A percentile compares a stretch with the other conserved stretches of the same genome.
Evolutionary conservation across 768 basidiomycete genomes (phyloP).

Genomic region (Phylloporus sp.): DNA sequence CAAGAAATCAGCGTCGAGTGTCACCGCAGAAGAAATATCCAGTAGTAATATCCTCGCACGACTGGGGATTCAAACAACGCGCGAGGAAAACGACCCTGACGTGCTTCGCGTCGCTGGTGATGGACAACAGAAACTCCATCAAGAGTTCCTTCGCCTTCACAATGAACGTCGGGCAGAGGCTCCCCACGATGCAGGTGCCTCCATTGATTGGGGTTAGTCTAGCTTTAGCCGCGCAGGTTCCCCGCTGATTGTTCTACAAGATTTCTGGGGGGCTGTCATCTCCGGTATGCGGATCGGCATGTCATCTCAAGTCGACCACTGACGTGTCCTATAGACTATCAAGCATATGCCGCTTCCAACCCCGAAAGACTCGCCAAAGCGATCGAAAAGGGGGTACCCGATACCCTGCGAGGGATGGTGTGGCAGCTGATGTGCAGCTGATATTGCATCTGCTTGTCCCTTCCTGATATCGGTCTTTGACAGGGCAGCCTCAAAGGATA

Average conservation of each 20-base stretch:
- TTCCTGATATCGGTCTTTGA: slow-evolving; percentile 15
- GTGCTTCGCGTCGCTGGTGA: slow-evolving; percentile 49
- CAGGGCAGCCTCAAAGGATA: slow-evolving; percentile 93
- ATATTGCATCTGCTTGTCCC: slow-evolving; percentile 2
- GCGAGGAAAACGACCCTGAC: slow-evolving; percentile 36
- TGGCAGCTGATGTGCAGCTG: slow-evolving; percentile 85
- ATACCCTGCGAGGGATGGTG: slow-evolving; percentile 86
- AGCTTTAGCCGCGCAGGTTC: not conserved
- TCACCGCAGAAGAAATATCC: slow-evolving; percentile 45
- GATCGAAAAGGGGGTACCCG: slow-evolving; percentile 89
- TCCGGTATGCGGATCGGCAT: slow-evolving; percentile 48
- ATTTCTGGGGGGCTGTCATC: slow-evolving; percentile 94
- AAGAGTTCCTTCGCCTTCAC: slow-evolving; percentile 68
- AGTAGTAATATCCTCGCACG: slow-evolving; percentile 45
- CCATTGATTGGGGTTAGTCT: slow-evolving; percentile 74
- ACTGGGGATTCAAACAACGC: slow-evolving; percentile 42
- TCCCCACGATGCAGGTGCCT: slow-evolving; percentile 35
- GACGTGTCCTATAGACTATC: slow-evolving; percentile 61
- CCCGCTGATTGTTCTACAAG: slow-evolving; percentile 35
- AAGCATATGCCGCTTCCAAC: slow-evolving; percentile 72
- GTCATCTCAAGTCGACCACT: not conserved
- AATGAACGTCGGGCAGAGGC: slow-evolving; percentile 44
- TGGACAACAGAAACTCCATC: slow-evolving; percentile 66
- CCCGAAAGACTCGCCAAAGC: slow-evolving; percentile 80
- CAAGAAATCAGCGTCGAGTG: slow-evolving; percentile 58